Evolutionary conservation across 2,329 filamentous ascomycete species (phyloP).

Genomic region (Fusarium lateritium): DNA sequence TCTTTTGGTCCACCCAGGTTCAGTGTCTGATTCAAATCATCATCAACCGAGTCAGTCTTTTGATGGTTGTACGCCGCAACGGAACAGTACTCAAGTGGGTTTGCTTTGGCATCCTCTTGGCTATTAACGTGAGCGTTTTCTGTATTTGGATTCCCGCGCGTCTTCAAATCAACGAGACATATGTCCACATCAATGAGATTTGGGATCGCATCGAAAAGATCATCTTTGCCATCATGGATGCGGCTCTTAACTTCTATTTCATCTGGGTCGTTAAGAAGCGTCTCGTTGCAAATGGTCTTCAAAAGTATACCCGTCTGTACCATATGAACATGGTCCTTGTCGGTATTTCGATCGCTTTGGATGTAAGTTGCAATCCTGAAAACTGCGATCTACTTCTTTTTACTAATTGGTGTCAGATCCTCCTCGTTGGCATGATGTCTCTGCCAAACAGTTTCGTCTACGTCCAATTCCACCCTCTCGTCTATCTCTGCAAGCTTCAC

Average conservation of each 20-base stretch:
- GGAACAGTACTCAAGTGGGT: constrained; percentile 58
- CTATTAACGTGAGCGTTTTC: constrained; percentile 65
- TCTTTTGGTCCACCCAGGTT: constrained; percentile 55
- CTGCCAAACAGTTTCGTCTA: constrained; percentile 45
- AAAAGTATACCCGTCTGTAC: constrained; percentile 64
- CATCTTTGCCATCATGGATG: constrained; percentile 63
- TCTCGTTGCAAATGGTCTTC: constrained; percentile 62
- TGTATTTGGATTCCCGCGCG: constrained; percentile 66
- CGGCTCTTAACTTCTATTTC: constrained; percentile 63
- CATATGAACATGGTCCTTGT: constrained; percentile 51
- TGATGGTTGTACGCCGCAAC: constrained; percentile 57
- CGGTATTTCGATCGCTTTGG: constrained; percentile 46
- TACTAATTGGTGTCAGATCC: constrained; percentile 25
- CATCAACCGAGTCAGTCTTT: constrained; percentile 64
- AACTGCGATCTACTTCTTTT: too few relatives aligned
- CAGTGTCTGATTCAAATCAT: constrained; percentile 66
- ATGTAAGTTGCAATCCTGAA: constrained; percentile 27
- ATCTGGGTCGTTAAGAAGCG: constrained; percentile 59
- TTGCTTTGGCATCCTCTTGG: constrained; percentile 57
- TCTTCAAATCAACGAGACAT: constrained; percentile 56
- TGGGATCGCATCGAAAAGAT: constrained; percentile 66
- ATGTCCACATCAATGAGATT: constrained; percentile 59
- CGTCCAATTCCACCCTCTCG: constrained; percentile 44
- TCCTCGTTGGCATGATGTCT: constrained; percentile 46
- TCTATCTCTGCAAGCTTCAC: constrained; percentile 45